Conservation (phyloP, 805 yeast species). For the Yamadazyma phyllophila region DNA sequence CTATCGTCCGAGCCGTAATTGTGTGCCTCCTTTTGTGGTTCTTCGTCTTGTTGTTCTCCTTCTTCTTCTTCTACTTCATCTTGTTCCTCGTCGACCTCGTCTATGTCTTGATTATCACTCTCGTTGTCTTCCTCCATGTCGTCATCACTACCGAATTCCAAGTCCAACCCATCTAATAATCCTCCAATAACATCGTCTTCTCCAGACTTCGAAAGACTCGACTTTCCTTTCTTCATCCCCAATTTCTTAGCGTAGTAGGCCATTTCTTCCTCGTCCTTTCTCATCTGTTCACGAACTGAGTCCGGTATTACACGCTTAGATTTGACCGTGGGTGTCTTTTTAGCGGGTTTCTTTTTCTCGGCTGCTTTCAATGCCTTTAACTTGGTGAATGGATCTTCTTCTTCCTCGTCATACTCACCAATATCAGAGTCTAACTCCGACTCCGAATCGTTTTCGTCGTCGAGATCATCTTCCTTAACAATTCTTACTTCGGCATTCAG, state of each 20-base stretch:
- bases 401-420: constrained; percentile 19
- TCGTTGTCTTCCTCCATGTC: constrained; percentile 13
- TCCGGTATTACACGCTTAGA: constrained; percentile 22
- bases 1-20: constrained; percentile 21
- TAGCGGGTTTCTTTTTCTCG: constrained; percentile 10
- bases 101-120: constrained; percentile 16
- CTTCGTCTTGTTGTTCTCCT: constrained; percentile 17
- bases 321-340: constrained; percentile 15
- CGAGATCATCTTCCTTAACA: constrained; percentile 39
- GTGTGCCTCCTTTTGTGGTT: constrained; percentile 14
- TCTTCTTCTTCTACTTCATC: constrained; percentile 15
- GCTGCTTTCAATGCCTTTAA: constrained; percentile 18
- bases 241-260: constrained; percentile 79
- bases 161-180: constrained; percentile 72
- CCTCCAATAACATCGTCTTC: constrained; percentile 82
- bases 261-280: constrained; percentile 74
- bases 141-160: constrained; percentile 34
- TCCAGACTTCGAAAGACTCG: constrained; percentile 45
- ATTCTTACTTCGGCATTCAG: constrained; percentile 4
- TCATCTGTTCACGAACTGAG: constrained; percentile 47
- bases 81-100: constrained; percentile 13
- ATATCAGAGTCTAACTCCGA: too few relatives aligned
- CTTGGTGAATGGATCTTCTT: constrained; percentile 13
- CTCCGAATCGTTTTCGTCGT: constrained; percentile 14
- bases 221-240: constrained; percentile 59